Percentiles rank a stretch among this genome's conserved stretches.
These are phyloP conservation scores for Podospora conica DNA, from an alignment of 495 filamentous ascomycete genomes.

Conservation along the genomic window DNA sequence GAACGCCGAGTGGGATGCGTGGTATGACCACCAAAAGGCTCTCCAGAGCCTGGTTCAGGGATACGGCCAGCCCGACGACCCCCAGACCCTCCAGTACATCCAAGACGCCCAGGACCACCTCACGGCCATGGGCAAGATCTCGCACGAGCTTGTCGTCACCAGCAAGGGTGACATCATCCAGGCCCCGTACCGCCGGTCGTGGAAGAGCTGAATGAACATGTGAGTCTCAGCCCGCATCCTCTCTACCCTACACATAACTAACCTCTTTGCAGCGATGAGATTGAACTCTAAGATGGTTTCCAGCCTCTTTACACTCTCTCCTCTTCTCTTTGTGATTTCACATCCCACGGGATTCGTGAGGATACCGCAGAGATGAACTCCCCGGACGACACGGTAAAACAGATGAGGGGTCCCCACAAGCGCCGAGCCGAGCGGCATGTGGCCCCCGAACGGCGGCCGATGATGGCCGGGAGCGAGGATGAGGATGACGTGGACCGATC, in stretches of 20 bases:
- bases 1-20: conserved; percentile 37
- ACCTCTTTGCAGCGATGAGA: background rate
- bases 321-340: conserved; percentile 1
- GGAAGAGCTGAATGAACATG: conserved; percentile 21
- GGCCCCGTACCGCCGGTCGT: conserved; percentile 23
- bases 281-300: background rate
- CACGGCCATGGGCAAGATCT: conserved; percentile 39
- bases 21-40: conserved; percentile 44
- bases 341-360: background rate
- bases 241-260: background rate
- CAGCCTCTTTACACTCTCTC: background rate
- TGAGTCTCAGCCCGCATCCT: background rate
- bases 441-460: background rate
- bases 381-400: background rate
- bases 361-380: background rate
- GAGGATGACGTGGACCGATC: background rate
- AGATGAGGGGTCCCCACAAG: conserved; percentile 1
- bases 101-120: conserved; percentile 40
- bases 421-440: conserved; percentile 7
- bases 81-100: conserved; percentile 38
- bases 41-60: conserved; percentile 38
- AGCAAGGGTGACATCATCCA: conserved; percentile 22
- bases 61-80: conserved; percentile 41
- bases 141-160: conserved; percentile 19
- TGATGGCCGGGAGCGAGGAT: conserved; percentile 5